Evolutionary conservation across 805 yeast species (phyloP).

Genomic region (Starmerella sirachaensis): DNA sequence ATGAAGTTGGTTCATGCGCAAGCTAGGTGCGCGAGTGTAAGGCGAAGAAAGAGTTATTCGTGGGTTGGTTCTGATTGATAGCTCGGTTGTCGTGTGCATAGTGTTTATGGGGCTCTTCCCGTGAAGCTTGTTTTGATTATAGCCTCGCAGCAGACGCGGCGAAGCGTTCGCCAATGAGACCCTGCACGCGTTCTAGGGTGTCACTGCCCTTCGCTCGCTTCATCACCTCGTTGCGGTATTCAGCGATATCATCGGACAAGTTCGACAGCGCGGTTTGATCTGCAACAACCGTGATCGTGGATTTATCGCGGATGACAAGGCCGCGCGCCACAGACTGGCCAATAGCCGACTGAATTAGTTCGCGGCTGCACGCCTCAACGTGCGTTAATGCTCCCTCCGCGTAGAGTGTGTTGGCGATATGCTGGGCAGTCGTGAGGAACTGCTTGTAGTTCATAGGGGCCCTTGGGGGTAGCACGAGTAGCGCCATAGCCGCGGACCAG

Average conservation of each 20-base stretch:
- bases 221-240: conserved; percentile 28
- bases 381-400: conserved; percentile 33
- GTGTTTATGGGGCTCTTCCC: too few species aligned
- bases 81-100: too few species aligned
- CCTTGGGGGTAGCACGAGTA: conserved; percentile 28
- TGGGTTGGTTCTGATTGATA: too few species aligned
- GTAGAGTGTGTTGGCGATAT: conserved; percentile 33
- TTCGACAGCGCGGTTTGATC: conserved; percentile 20
- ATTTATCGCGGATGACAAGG: conserved; percentile 22
- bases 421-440: conserved; percentile 29
- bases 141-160: too few species aligned
- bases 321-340: conserved; percentile 28
- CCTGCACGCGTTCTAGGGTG: conserved; percentile 7
- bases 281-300: conserved; percentile 4
- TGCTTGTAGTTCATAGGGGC: conserved; percentile 23
- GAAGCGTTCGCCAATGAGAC: too few species aligned
- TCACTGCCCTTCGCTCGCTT: conserved; percentile 11
- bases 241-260: conserved; percentile 27
- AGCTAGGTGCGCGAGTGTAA: too few species aligned
- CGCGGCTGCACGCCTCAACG: conserved; percentile 34
- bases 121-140: too few species aligned
- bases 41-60: too few species aligned
- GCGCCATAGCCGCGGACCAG: conserved; percentile 31
- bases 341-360: conserved; percentile 30
- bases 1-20: too few species aligned